Base-by-base conservation (phyloP, 306 rosid genomes). In the Prunus padus region DNA sequence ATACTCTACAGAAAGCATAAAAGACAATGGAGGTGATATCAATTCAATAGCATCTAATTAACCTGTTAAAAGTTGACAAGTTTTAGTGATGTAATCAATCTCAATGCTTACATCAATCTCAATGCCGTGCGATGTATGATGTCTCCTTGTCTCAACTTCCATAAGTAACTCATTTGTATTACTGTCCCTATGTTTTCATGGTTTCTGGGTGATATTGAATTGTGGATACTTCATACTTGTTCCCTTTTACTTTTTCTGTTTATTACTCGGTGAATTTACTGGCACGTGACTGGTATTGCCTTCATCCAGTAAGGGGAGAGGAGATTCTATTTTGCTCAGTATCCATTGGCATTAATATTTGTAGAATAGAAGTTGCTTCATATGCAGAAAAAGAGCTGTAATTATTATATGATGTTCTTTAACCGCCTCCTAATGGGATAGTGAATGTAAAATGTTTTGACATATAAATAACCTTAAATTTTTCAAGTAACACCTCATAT, bases 1-100 rank as follows among this genome's bases (percentile, higher is more conserved):
- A 63, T 15, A 70, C 13, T 52, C 22, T 49, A 28, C 56, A 67
- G n/a, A 19, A 26, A 46, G 31, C 33, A 22, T 22, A 55, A 73
- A 78, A 57, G 47, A 60, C 66, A 77, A 23, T 13, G 52, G 74
- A 57, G 76, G 75, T 44, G 28, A 63, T 67, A 74, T 79, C 37
- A 62, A 51, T 45, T 44, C 66, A 61, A 0, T 61, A 61, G 7
- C 42, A 26, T 61, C 66, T 61, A 61, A 59, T 59, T 59, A 11
- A 59, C 20, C 30, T 61, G 20, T 28, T 9, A 30, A 60, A 16
- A 13, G 66, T 61, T 61, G 66, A 23, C 64, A 4, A 11, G 40
- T 61, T 61, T 28, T 57, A 7, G 33, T 23, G 23, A 23, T 57
- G 63, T 57, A 23, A 57, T 57, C 33, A 25, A 57, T 22, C 30